Conservation (phyloP, 1,139 yeast species). For the Ashbya aceris region DNA sequence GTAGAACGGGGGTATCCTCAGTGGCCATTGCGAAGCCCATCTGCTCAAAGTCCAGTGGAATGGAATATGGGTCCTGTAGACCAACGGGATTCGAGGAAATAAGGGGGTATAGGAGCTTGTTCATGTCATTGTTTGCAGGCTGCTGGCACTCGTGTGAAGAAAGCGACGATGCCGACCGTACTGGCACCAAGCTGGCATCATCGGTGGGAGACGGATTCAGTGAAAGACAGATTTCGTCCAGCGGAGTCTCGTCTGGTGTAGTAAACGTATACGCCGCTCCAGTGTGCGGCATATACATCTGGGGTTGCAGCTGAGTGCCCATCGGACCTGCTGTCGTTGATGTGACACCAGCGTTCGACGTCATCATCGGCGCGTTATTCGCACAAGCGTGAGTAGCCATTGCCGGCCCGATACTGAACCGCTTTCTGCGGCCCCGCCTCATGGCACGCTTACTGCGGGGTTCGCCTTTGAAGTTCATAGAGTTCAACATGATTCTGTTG, state of each 20-base stretch:
- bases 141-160: slow-evolving; percentile 10
- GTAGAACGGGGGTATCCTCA: slow-evolving; percentile 10
- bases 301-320: background rate
- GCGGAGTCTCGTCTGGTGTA: slow-evolving; percentile 6
- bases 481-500: slow-evolving; percentile 22
- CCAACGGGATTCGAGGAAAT: background rate
- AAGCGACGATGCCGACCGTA: slow-evolving; percentile 10
- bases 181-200: slow-evolving; percentile 12
- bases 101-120: slow-evolving; percentile 3
- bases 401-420: background rate
- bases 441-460: slow-evolving; percentile 3
- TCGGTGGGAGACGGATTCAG: slow-evolving; percentile 11
- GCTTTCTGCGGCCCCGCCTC: background rate
- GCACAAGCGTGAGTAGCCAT: slow-evolving; percentile 1
- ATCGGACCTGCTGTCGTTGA: slow-evolving; percentile 1
- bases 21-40: slow-evolving; percentile 10
- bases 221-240: slow-evolving; percentile 9
- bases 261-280: background rate
- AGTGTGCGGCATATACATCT: background rate
- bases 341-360: slow-evolving; percentile 1
- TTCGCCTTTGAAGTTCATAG: slow-evolving; percentile 18
- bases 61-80: slow-evolving; percentile 10
- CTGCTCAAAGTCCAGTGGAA: slow-evolving; percentile 20
- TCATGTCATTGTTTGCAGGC: slow-evolving; percentile 3
- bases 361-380: background rate